Evolutionary conservation across 768 basidiomycete genomes (phyloP), one percentile per base, ranked within the genome.

Genomic region (Lactarius hengduanensis): DNA sequence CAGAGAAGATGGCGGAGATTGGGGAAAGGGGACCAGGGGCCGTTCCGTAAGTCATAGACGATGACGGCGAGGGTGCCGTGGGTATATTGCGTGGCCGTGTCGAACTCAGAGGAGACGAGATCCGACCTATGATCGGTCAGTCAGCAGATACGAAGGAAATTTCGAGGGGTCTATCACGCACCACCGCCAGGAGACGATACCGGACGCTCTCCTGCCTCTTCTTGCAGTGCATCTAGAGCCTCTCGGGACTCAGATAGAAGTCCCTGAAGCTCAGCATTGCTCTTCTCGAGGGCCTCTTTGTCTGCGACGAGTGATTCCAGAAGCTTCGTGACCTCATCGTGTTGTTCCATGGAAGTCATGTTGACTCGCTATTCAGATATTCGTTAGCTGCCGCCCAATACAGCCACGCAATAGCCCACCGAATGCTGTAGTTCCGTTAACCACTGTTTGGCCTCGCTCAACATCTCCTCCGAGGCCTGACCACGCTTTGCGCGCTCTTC

Each of bases 231-330:
- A 63, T 87, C 84, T 5, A 88, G 74, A 68, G 95, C 91, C 72
- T 96, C 93, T 32, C 92, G 83, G 1, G 90, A 82, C 59, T 93
- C 90, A 2, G 83, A 76, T 8, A 98, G 79, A 10, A 94, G 76
- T 57, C 82, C 83, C 65, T 91, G 89, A 57, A 96, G 77, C 72
- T 96, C 92, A 8, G 84, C 82, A 65, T 91, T 93, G 72, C 94
- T 92, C 22, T 85, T 86, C 75, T 91, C 92, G 61, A 96, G 77
- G 30, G 81, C 81, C 70, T 95, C 91, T 71, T 94, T 96, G 71
- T 92, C 91, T 40, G 87, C 85, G 9, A 95, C 93, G 36, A 96
- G 80, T n/a, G 88, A 86, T 74, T 94, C 92, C 16, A 97, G 78
- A 15, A 94, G 86, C 62, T 81, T 78, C 40, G 82, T 86, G 20